Conservation (phyloP, 2,329 filamentous ascomycete genomes). For the Neonectria sp. region DNA sequence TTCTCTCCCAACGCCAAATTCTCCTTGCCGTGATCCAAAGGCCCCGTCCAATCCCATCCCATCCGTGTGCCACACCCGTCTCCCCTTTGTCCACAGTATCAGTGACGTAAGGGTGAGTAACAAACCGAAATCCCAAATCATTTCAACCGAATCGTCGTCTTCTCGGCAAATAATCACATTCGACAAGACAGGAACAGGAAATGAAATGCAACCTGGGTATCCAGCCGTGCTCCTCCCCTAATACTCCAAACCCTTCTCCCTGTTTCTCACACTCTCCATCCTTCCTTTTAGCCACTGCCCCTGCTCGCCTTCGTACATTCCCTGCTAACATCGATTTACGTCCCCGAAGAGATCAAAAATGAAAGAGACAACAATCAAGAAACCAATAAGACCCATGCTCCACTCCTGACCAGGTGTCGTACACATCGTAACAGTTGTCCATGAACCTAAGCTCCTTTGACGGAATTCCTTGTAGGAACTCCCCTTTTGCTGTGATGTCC, state of each 20-base stretch:
- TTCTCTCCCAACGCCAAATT: constrained; percentile 33
- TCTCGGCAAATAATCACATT: constrained; percentile 25
- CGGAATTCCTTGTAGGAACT: constrained; percentile 3
- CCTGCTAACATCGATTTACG: constrained; percentile 15
- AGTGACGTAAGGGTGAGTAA: not conserved
- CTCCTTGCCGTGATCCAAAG: constrained; percentile 20
- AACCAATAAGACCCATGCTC: constrained; percentile 26
- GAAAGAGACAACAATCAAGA: constrained; percentile 13
- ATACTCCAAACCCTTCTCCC: not conserved
- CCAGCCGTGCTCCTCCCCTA: constrained; percentile 22
- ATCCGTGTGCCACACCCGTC: constrained; percentile 4
- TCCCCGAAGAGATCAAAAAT: constrained; percentile 5
- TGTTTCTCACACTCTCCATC: constrained; percentile 20
- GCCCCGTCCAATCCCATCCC: constrained; percentile 5
- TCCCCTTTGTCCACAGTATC: constrained; percentile 11
- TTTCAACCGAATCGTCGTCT: not conserved
- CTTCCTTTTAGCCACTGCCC: constrained; percentile 7
- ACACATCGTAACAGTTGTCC: constrained; percentile 40
- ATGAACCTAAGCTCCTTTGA: constrained; percentile 12
- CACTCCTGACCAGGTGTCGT: constrained; percentile 38
- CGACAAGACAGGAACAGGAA: constrained; percentile 32
- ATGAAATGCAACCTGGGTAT: constrained; percentile 44
- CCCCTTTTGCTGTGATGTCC: constrained; percentile 23
- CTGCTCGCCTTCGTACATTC: constrained; percentile 39
- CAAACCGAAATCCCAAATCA: not conserved